Conservation (phyloP, 2,329 filamentous ascomycete species). For the Paracorniculantispora psalliotae region DNA sequence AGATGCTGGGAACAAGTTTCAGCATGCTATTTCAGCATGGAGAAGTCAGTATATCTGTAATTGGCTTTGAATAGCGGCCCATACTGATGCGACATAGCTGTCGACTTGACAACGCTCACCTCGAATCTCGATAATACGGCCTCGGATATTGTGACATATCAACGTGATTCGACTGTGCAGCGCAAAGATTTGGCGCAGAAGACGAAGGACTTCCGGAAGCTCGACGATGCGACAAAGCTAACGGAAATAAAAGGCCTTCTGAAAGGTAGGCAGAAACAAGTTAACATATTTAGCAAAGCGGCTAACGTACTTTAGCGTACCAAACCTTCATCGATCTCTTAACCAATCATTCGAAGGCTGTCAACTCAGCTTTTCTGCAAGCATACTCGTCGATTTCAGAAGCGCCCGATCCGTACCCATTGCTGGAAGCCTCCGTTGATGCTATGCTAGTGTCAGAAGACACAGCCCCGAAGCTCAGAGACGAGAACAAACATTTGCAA, state of each 20-base stretch:
- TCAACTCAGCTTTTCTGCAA: conserved; percentile 88
- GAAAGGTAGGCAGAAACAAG: conserved; percentile 55
- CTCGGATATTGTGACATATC: conserved; percentile 90
- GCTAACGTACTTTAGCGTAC: conserved; percentile 58
- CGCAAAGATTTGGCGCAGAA: conserved; percentile 97
- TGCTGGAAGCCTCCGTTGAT: conserved; percentile 94
- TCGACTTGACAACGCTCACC: conserved; percentile 80
- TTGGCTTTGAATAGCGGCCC: neutral
- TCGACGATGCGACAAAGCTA: conserved; percentile 83
- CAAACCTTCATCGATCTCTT: conserved; percentile 96
- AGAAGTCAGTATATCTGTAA: conserved; percentile 57
- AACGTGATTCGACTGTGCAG: conserved; percentile 92
- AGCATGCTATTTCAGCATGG: conserved; percentile 93
- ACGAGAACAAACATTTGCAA: conserved; percentile 85
- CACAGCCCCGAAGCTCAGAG: conserved; percentile 80
- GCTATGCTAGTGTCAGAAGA: conserved; percentile 89
- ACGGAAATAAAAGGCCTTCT: conserved; percentile 83
- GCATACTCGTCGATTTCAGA: conserved; percentile 91
- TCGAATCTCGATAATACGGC: conserved; percentile 85
- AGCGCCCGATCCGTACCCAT: conserved; percentile 90
- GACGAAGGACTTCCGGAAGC: conserved; percentile 94
- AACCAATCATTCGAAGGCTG: conserved; percentile 91
- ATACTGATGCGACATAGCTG: conserved; percentile 49
- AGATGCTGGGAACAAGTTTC: conserved; percentile 84
- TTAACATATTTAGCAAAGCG: conserved; percentile 2